Base-by-base conservation (phyloP, 1,284 basidiomycete genomes). In the Coniferiporia sulphurascens region DNA sequence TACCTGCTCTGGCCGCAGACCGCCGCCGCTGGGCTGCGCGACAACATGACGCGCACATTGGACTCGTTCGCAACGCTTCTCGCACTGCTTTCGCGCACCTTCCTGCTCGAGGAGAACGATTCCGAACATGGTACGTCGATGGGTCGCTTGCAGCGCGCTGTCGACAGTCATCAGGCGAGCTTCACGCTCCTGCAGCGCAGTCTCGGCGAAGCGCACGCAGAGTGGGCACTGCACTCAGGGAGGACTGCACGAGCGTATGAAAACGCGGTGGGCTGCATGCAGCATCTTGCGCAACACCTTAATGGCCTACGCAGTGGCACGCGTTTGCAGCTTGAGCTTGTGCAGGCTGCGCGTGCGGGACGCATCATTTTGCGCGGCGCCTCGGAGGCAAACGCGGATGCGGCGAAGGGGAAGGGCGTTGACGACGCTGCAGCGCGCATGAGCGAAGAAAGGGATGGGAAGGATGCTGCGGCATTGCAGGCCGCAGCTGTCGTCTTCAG, bases 141-240 rank as follows among this genome's bases (percentile, higher is more conserved):
- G 45, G 81, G 83, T 52, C 84, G 84, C 62, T 79, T 93, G 53
- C 82, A 88, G 63, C 78, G 80, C 45, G 91, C 93, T 0, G 85
- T 93, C 50, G 82, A 89, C 64, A 81, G 83, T 41, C 94, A 97
- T 65, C 91, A 95, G 65, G 83, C 84, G 21, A 91, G 90, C 44
- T 97, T 97, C 70, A 94, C 89, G 8, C 86, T 84, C 36, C 80
- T 97, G 60, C 92, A 94, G 73, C 87, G 87, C 65, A 90, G 85
- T 64, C 75, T 97, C 7, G 78, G 76, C 0, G 94, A 97, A 72
- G 93, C 95, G 4, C 86, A 86, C 64, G 89, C 87, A 15, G 95
- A 98, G 71, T 85, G 91, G 71, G 72, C 89, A 10, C 71, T 73
- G 4, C 86, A 86, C 64, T 89, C 87, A 15, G 95, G 97, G 71